Evolutionary conservation across 495 filamentous ascomycete genomes (phyloP).

Genomic region (Tuber borchii): DNA sequence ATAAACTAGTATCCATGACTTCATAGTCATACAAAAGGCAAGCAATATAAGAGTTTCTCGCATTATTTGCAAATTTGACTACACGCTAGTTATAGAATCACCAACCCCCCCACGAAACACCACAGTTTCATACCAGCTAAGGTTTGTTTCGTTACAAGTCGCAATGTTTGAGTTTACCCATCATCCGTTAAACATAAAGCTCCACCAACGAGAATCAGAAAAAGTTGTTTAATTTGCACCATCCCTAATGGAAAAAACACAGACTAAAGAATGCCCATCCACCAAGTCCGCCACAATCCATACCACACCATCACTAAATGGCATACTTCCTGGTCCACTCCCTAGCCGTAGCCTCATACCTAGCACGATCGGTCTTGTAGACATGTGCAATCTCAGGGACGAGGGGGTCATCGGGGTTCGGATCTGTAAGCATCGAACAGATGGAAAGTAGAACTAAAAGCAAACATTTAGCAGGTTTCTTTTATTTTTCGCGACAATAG

Average conservation of each 20-base stretch:
- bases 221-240: conserved; percentile 37
- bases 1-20: neutral
- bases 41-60: conserved; percentile 1
- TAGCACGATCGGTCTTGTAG: conserved; percentile 95
- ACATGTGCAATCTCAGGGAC: conserved; percentile 98
- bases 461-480: neutral
- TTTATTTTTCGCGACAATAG: neutral
- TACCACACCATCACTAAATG: conserved; percentile 51
- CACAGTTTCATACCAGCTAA: conserved; percentile 24
- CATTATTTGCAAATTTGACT: conserved; percentile 26
- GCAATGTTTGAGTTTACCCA: conserved; percentile 23
- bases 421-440: conserved; percentile 99
- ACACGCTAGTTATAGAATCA: conserved; percentile 36
- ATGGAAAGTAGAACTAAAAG: conserved; percentile 84
- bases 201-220: conserved; percentile 30
- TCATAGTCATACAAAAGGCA: neutral
- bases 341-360: conserved; percentile 92
- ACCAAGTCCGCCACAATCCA: conserved; percentile 8
- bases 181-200: conserved; percentile 20
- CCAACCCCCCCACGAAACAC: conserved; percentile 15
- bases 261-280: conserved; percentile 6
- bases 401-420: conserved; percentile 96
- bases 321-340: conserved; percentile 99
- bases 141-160: conserved; percentile 32
- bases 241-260: conserved; percentile 4